Conservation (phyloP, 495 filamentous ascomycete species). For the Hyaloscypha finlandica region DNA sequence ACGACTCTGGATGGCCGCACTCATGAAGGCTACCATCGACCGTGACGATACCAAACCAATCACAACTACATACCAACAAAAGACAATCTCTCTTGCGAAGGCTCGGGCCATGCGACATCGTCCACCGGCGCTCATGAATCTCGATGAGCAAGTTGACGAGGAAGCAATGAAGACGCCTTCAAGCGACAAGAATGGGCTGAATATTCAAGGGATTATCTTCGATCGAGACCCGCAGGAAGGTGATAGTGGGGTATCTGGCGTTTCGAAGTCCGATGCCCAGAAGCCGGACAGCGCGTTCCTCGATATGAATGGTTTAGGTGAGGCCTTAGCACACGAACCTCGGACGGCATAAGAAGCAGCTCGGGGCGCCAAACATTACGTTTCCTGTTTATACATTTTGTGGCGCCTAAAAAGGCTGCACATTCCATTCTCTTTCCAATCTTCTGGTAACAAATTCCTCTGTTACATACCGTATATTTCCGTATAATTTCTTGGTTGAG, state of each 20-base stretch:
- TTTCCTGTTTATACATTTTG: conserved; percentile 16
- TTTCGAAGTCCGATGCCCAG: conserved; percentile 23
- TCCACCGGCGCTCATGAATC: conserved; percentile 85
- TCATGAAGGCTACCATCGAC: conserved; percentile 99
- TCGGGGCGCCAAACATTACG: background rate
- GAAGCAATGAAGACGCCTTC: conserved; percentile 31
- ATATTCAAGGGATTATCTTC: conserved; percentile 41
- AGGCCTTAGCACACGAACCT: conserved; percentile 1
- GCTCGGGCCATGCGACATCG: conserved; percentile 32
- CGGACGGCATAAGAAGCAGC: conserved; percentile 16
- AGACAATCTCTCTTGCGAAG: conserved; percentile 53
- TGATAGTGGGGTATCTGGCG: conserved; percentile 50
- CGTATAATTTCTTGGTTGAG: conserved; percentile 7
- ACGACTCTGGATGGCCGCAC: conserved; percentile 94
- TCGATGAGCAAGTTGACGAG: conserved; percentile 55
- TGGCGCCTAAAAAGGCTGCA: conserved; percentile 1
- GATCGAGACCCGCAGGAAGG: conserved; percentile 43
- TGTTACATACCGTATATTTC: conserved; percentile 19
- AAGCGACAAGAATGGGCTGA: conserved; percentile 43
- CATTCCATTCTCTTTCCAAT: conserved; percentile 8
- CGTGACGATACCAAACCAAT: conserved; percentile 78
- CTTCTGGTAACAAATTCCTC: conserved; percentile 12
- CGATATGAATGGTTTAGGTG: conserved; percentile 14
- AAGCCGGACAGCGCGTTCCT: conserved; percentile 25
- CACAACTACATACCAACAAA: conserved; percentile 85